Percentiles rank a stretch among this genome's conserved stretches.
phyloP scores from a whole-genome alignment of 257 asterid genomes.

The Jasminum sambac region DNA sequence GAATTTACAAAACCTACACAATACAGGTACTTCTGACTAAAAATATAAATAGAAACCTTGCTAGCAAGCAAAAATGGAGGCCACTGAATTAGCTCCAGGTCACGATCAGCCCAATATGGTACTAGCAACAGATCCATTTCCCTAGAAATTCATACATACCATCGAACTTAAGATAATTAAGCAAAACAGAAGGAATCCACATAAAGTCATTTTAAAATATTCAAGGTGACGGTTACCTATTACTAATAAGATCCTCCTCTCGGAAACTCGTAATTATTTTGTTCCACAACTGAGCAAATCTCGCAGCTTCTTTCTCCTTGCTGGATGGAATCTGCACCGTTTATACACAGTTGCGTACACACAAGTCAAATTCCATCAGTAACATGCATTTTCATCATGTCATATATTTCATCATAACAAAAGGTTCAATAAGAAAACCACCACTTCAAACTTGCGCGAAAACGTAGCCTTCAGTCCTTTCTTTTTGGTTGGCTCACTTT shows the following conservation, averaged over 20 bases:
- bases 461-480: slow-evolving; percentile 95
- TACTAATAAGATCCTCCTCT: slow-evolving; percentile 96
- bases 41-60: slow-evolving; percentile 56
- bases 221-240: slow-evolving; percentile 52
- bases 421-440: slow-evolving; percentile 26
- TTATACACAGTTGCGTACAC: slow-evolving; percentile 19
- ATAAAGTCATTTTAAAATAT: slow-evolving; percentile 10
- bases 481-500: slow-evolving; percentile 65
- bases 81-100: slow-evolving; percentile 90
- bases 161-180: slow-evolving; percentile 20
- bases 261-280: slow-evolving; percentile 93
- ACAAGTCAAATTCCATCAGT: slow-evolving; percentile 14
- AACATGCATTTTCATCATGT: slow-evolving; percentile 1
- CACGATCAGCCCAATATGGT: slow-evolving; percentile 99
- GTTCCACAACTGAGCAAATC: slow-evolving; percentile 99
- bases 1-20: slow-evolving; percentile 18
- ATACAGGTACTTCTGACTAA: slow-evolving; percentile 6
- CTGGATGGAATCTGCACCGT: slow-evolving; percentile 70
- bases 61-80: slow-evolving; percentile 99
- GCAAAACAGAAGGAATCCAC: slow-evolving; percentile 12
- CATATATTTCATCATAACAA: slow-evolving; percentile 15
- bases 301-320: slow-evolving; percentile 87
- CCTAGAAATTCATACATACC: slow-evolving; percentile 46
- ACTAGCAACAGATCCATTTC: slow-evolving; percentile 98
- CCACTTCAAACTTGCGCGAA: slow-evolving; percentile 86